Base-by-base conservation (phyloP, 805 yeast genomes). In the Cyberlindnera japonica region DNA sequence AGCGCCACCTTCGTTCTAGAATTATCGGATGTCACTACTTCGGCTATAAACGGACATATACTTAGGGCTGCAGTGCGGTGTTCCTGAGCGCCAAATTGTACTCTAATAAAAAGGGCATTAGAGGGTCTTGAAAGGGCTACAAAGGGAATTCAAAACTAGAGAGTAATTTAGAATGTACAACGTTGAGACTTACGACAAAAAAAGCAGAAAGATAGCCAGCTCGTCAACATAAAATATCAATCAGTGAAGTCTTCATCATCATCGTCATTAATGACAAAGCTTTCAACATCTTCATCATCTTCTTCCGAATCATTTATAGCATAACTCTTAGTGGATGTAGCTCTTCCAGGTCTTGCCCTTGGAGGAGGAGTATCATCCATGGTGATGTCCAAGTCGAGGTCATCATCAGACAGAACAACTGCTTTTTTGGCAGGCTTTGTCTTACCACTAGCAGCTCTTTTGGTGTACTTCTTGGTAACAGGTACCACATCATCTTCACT, bases 291-390 rank as follows among this genome's bases (percentile, higher is more conserved):
- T 4, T 45, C 50, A 23, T 34, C 46, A 10, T 39, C 47, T 16
- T 37, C 44, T 12, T 40, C 51, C 23, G 40, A 37, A 2, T 43
- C 47, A 9, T 37, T 41, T 9, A 42, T 7, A 3, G 18, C 37
- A n/a, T 50, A 49, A 15, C 33, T 44, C 34, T 40, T 40, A 20
- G 49, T 39, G 10, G 45, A 34, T 18, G 21, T 36, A 11, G 44
- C 49, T 41, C 58, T 51, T 2, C 51, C 43, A 18, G 47, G n/a
- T 43, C 58, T 49, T 4, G 43, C 43, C 14, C 47, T 43, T 20
- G 54, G 45, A 5, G 30, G 38, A 18, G 38, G 38, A 6, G 40
- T 27, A 23, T 21, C 43, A 20, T 37, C 46, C 35, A 27, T 32
- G 18, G 8, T 24, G 32, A 44, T 33, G 11, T 40, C 40, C 9